Conservation (phyloP, 768 basidiomycete genomes). For the Fistulinella prunicolor region DNA sequence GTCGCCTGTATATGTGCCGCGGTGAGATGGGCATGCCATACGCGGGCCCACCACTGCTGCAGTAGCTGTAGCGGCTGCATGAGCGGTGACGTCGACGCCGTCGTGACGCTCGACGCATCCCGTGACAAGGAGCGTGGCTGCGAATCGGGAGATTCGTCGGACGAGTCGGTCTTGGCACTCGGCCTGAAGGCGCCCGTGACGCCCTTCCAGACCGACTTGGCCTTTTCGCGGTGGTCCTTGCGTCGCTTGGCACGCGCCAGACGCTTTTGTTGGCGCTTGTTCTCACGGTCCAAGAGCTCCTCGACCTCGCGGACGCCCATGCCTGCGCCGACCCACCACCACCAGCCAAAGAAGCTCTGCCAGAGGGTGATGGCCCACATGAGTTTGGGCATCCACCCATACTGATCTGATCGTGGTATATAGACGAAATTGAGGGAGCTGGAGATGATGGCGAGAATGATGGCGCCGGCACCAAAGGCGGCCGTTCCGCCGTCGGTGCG, state of each 20-base stretch:
- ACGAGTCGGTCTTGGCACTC: neutral
- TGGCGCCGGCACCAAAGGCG: constrained; percentile 83
- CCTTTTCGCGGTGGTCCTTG: constrained; percentile 48
- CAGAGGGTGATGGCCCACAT: constrained; percentile 92
- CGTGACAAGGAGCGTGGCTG: constrained; percentile 4
- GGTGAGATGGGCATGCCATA: constrained; percentile 67
- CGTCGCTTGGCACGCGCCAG: constrained; percentile 45
- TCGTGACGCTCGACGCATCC: constrained; percentile 9
- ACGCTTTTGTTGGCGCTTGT: constrained; percentile 52
- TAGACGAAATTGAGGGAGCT: constrained; percentile 88
- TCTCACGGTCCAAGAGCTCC: constrained; percentile 52
- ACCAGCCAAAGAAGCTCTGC: constrained; percentile 97
- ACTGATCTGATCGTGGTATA: constrained; percentile 78
- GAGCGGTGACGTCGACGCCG: neutral
- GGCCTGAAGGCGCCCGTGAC: constrained; percentile 50
- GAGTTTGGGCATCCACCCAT: constrained; percentile 87
- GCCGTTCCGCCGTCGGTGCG: constrained; percentile 95
- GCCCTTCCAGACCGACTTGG: constrained; percentile 55
- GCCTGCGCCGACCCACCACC: constrained; percentile 99
- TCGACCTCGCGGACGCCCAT: constrained; percentile 75
- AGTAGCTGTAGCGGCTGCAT: constrained; percentile 31
- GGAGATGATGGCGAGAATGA: constrained; percentile 76
- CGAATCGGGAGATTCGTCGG: too few relatives aligned
- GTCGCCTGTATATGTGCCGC: constrained; percentile 71
- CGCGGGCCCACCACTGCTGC: constrained; percentile 53